Percentiles rank a stretch among this genome's conserved stretches.
These are phyloP conservation scores for Talinum fruticosum DNA, from an alignment of 148 eudicot genomes.

Conservation along the genomic window DNA sequence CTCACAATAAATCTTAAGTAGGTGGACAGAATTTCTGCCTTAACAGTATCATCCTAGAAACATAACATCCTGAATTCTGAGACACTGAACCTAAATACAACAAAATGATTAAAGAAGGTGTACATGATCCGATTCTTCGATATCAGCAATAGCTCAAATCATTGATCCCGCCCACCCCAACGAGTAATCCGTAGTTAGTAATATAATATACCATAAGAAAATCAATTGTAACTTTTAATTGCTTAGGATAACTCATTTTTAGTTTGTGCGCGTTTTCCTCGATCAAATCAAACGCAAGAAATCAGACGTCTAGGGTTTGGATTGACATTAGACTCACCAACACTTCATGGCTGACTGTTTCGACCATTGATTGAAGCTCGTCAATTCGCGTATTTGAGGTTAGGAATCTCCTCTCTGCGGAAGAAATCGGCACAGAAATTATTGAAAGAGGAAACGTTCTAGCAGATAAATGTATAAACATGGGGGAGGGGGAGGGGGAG, in stretches of 20 bases:
- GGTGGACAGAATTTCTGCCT: background rate
- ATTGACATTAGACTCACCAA: slow-evolving; percentile 51
- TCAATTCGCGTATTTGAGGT: slow-evolving; percentile 50
- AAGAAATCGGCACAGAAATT: background rate
- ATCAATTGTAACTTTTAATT: background rate
- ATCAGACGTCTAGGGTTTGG: slow-evolving; percentile 52
- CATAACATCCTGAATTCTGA: background rate
- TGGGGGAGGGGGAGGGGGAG: background rate
- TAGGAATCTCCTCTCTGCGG: slow-evolving; percentile 52
- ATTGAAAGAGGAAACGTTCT: too few species aligned
- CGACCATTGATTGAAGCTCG: slow-evolving; percentile 47
- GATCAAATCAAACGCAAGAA: background rate
- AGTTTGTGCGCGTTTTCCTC: background rate
- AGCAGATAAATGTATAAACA: too few species aligned
- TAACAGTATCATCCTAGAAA: background rate
- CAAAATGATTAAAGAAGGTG: too few species aligned
- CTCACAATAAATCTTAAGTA: background rate
- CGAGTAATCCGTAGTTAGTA: too few species aligned
- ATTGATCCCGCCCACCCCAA: background rate
- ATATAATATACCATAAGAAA: background rate
- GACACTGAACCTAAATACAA: background rate
- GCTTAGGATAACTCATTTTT: background rate
- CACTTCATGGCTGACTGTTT: slow-evolving; percentile 36
- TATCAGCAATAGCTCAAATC: background rate
- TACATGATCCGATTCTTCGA: slow-evolving; percentile 38